Base-by-base conservation (phyloP, 345 rosid genomes). In the Hypericum androsaemum region DNA sequence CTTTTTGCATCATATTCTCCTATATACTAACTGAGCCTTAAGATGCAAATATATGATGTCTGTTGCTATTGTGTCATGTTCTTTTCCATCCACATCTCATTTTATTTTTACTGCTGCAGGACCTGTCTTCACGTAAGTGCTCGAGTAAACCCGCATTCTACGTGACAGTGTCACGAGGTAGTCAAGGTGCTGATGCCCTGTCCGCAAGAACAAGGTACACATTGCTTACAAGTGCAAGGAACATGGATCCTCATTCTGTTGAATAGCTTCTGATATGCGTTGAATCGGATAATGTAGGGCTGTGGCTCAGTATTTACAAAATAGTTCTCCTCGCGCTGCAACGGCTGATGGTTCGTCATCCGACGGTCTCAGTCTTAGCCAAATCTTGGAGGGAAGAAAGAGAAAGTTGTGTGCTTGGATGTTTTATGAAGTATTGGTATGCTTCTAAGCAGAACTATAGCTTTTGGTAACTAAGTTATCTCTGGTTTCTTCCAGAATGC, bases 391-490 rank as follows among this genome's bases (percentile, higher is more conserved):
- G 64, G 94, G 90, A 45, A 92, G 80, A 77, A 73, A 69, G 35
- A 78, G 88, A 63, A 83, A 72, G 63, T 10, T 81, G 15, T 77
- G 88, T 55, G 89, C 96, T 66, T 76, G 95, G 52, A 88, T 92
- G 98, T 92, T 92, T 65, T 92, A 51, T 28, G 90, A 92, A 66
- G 85, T 80, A 9, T 68, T 88, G 80, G 94, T 88, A 71, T 71
- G 59, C 52, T 45, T 57, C 52, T 35, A 43, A 46, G 13, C 12
- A n/a, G 4, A 42, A 46, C 47, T 38, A 14, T 15, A 14, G 4
- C 37, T 1, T 28, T 12, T 41, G 11, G 7, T 35, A 37, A 28
- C 28, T n/a, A 7, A 2, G n/a, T 35, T 28, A 42, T 55, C n/a
- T n/a, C n/a, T n/a, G n/a, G n/a, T n/a, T n/a, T n/a, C n/a, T n/a